Evolutionary conservation across 106 monocot species (phyloP), one percentile per base, ranked within the genome.

Genomic region (Amphibolis antarctica): DNA sequence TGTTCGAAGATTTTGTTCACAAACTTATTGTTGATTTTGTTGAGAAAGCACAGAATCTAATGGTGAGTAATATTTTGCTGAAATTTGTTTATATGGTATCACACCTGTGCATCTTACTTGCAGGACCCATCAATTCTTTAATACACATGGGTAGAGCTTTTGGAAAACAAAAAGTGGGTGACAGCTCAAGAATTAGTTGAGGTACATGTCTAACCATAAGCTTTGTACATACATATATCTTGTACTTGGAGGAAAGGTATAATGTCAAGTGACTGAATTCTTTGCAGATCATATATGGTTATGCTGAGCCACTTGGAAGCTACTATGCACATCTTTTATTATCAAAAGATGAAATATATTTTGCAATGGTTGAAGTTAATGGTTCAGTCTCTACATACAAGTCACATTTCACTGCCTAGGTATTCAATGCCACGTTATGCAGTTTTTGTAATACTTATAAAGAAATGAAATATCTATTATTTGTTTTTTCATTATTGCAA

Each of bases 111-210:
- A 64, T 42, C 19, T 13, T 66, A 45, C 69, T 11, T 25, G 28
- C 74, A 98, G 98, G 98, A 98, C 52, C 82, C 80, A 44, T 42
- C 90, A n/a, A 87, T 98, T 52, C 48, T 98, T 63, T 91, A 91
- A 56, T 91, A 66, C 77, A 87, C 98, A 65, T 98, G 98, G 98
- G 66, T 69, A 56, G 98, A 98, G 53, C 74, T 98, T 76, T 63
- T 78, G 70, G 91, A 91, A 65, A 78, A 80, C 59, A 78, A 81
- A 36, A 79, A 76, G 54, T 68, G 77, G 31, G 82, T 88, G 44
- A 88, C 98, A 54, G 70, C 76, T 26, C 83, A 88, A 60, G 91
- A 82, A 57, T 74, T 98, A 61, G 84, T 91, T 31, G 85, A 90
- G 90, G 98, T 88, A 70, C 47, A 29, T n/a, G n/a, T n/a, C n/a